phyloP scores from a whole-genome alignment of 2,329 filamentous ascomycete genomes.

The Emmonsia crescens region DNA sequence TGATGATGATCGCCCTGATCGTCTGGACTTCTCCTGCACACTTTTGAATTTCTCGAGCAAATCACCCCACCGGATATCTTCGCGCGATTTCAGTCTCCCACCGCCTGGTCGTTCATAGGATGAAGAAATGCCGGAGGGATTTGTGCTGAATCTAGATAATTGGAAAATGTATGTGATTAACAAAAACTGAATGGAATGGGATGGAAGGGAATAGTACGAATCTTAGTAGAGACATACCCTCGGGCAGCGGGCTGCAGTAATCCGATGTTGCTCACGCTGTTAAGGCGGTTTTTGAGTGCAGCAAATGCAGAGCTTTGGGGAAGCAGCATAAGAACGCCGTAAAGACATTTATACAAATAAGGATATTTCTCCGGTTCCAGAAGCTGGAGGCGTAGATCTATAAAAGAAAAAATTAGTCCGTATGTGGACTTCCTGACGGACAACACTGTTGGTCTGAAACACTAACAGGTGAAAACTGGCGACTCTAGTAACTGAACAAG shows the following conservation, averaged over 20 bases:
- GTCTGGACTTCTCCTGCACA: slow-evolving; percentile 76
- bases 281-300: slow-evolving; percentile 88
- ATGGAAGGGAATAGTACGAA: neutral
- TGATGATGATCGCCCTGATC: slow-evolving; percentile 49
- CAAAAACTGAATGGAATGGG: neutral
- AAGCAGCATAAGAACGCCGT: slow-evolving; percentile 94
- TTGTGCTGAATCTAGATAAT: neutral
- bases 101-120: slow-evolving; percentile 53
- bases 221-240: slow-evolving; percentile 49
- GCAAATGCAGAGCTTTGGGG: slow-evolving; percentile 96
- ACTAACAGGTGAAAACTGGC: slow-evolving; percentile 88
- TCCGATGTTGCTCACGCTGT: slow-evolving; percentile 93
- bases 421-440: slow-evolving; percentile 2
- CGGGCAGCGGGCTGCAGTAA: slow-evolving; percentile 76
- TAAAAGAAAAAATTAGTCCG: slow-evolving; percentile 10
- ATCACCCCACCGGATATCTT: slow-evolving; percentile 89
- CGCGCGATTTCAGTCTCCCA: slow-evolving; percentile 61
- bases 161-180: neutral
- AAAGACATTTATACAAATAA: slow-evolving; percentile 93
- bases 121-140: slow-evolving; percentile 17
- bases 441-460: neutral
- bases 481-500: slow-evolving; percentile 93
- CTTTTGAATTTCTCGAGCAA: slow-evolving; percentile 87
- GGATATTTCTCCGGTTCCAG: slow-evolving; percentile 92
- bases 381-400: slow-evolving; percentile 86